phyloP scores from a whole-genome alignment of 345 rosid genomes.

The Ailanthus altissimus region DNA sequence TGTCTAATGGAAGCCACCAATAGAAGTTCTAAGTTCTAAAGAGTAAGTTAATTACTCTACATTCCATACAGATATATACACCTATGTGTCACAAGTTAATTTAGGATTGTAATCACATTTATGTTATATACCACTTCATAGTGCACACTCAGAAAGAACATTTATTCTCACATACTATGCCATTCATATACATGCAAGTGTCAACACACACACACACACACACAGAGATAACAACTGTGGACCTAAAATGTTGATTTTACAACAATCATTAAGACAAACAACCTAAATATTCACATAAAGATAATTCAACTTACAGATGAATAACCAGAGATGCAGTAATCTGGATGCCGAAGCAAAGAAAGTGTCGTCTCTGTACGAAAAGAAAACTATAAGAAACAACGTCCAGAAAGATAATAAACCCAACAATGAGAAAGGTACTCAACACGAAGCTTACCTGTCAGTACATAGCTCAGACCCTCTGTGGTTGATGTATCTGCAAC shows the following conservation, averaged over 20 bases:
- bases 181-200: background rate
- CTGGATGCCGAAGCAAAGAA: conserved; percentile 92
- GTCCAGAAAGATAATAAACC: background rate
- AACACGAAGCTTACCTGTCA: conserved; percentile 64
- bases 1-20: background rate
- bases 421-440: background rate
- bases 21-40: background rate
- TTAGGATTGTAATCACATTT: background rate
- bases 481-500: conserved; percentile 88
- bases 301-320: conserved; percentile 63
- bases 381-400: conserved; percentile 8
- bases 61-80: background rate
- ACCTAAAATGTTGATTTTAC: background rate
- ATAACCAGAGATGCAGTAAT: conserved; percentile 93
- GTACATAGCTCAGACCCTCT: conserved; percentile 70
- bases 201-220: background rate
- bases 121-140: background rate
- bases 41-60: background rate
- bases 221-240: background rate
- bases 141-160: background rate
- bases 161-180: background rate
- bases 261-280: background rate
- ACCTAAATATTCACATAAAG: background rate
- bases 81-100: background rate
- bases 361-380: conserved; percentile 71